Conservation (phyloP, 1,139 yeast genomes). For the Suhomyces panamericanus region DNA sequence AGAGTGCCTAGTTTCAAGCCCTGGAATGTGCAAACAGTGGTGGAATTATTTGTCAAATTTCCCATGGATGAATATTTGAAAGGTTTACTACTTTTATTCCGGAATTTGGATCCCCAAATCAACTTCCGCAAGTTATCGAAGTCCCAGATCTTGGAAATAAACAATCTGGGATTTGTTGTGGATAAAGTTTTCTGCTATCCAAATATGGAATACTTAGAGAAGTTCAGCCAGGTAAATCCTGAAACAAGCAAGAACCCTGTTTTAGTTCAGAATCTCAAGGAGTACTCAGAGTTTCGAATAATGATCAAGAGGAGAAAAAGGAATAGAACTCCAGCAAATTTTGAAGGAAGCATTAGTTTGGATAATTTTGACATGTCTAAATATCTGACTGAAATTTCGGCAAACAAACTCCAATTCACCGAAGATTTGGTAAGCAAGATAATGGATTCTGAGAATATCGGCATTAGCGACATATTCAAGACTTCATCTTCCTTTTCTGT, state of each 20-base stretch:
- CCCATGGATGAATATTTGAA: conserved; percentile 37
- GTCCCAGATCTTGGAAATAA: conserved; percentile 12
- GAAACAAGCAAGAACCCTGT: conserved; percentile 18
- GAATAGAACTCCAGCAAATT: background rate
- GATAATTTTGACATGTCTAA: conserved; percentile 9
- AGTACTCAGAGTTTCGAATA: conserved; percentile 16
- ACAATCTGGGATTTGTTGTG: conserved; percentile 21
- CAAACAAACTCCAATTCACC: conserved; percentile 5
- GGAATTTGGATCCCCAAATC: conserved; percentile 25
- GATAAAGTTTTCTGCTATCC: conserved; percentile 27
- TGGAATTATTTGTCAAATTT: conserved; percentile 33
- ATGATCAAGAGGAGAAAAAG: conserved; percentile 10
- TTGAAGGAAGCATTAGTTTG: conserved; percentile 3
- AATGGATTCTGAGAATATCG: conserved; percentile 18
- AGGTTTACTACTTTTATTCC: conserved; percentile 26
- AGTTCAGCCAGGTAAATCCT: conserved; percentile 10
- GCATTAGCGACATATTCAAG: conserved; percentile 15
- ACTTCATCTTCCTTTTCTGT: background rate
- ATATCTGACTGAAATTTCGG: background rate
- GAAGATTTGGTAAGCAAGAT: conserved; percentile 21
- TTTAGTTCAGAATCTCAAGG: conserved; percentile 17
- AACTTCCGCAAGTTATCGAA: conserved; percentile 18
- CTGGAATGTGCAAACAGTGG: conserved; percentile 40
- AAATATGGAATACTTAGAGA: conserved; percentile 15
- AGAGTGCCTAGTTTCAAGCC: conserved; percentile 30